Conservation (phyloP, 2,329 filamentous ascomycete species). For the Akanthomyces lecanii region DNA sequence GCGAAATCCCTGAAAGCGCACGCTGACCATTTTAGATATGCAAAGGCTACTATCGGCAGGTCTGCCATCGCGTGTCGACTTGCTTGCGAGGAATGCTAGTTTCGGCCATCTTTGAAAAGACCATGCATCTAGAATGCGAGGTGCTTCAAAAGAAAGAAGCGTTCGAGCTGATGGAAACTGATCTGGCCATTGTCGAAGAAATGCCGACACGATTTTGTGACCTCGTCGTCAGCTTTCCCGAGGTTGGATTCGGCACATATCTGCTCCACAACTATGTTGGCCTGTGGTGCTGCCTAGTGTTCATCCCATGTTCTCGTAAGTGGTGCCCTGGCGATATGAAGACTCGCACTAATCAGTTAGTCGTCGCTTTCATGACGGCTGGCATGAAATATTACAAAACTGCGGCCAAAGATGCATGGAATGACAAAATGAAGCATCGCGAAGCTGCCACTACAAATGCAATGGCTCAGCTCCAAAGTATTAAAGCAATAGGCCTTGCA, state of each 20-base stretch:
- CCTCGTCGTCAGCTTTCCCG: background rate
- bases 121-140: background rate
- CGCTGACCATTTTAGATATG: background rate
- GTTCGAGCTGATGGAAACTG: background rate
- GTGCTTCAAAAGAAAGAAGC: background rate
- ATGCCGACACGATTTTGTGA: background rate
- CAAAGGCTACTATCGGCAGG: constrained; percentile 4
- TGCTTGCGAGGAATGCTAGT: background rate
- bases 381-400: background rate
- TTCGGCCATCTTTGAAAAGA: constrained; percentile 6
- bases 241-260: constrained; percentile 6
- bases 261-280: constrained; percentile 1
- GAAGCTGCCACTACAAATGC: constrained; percentile 3
- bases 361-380: background rate
- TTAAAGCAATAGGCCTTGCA: background rate
- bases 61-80: constrained; percentile 1
- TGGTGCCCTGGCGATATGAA: background rate
- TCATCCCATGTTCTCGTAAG: constrained; percentile 1
- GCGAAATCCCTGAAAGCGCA: too few relatives aligned
- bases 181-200: background rate
- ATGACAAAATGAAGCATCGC: background rate
- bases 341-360: background rate
- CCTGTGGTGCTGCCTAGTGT: background rate
- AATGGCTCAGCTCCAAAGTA: background rate
- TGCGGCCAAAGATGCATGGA: background rate